Base-by-base conservation (phyloP, 345 rosid genomes). In the Arabidopsis arenosa region DNA sequence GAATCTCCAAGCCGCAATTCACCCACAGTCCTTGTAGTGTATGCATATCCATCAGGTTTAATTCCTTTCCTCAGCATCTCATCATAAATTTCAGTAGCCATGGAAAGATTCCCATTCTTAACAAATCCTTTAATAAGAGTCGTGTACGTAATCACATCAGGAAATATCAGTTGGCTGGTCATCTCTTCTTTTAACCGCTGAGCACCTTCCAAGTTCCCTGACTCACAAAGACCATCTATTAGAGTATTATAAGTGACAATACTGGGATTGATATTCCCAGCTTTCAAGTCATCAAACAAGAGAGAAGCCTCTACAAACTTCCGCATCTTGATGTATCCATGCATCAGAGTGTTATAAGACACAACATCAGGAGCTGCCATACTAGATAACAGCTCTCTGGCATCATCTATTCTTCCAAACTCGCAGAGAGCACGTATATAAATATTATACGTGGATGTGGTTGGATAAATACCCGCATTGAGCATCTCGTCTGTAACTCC, bases 91-190 rank as follows among this genome's bases (percentile, higher is more conserved):
- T 75, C 75, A 62, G 72, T 80, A 18, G 90, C 91, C 80, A 80
- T 63, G 3, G 75, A 66, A 66, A 86, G 40, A 75, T 85, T 78
- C 63, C 91, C 88, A 64, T 72, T 55, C 84, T 81, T 89, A 80
- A 79, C 84, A 40, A 83, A 85, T 21, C 87, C 91, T 75, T 83
- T 79, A 0, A 86, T 83, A 61, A 91, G 81, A 83, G 83, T 86
- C 9, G 94, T 91, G 59, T 85, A 89, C 5, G 97, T 91, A 72
- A 49, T 39, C 49, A 86, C 86, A 72, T 89, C 90, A 58, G 97
- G 92, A 76, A n/a, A 48, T 40, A 85, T 77, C 53, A 83, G 83
- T 56, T 64, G 75, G 66, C 47, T 74, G 64, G 64, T 77, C 94
- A 91, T 91, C 56, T 74, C 87, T 66, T 84, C 85, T 84, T 91